Evolutionary conservation across 2,329 filamentous ascomycete species (phyloP), one percentile per base, ranked within the genome.

Genomic region (Colletotrichum sp.): DNA sequence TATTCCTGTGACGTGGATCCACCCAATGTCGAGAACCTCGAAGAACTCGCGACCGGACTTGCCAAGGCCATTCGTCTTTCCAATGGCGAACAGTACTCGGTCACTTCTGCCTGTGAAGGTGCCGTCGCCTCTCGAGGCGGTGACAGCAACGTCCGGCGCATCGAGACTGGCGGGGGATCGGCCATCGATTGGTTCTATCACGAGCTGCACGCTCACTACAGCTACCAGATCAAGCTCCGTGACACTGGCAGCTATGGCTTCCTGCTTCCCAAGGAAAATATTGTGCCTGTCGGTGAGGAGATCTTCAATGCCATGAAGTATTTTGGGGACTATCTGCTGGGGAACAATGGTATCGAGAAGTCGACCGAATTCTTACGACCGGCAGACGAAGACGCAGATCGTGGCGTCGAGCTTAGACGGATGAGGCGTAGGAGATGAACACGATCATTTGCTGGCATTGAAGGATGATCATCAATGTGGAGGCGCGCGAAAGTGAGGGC

Each of bases 131-230:
- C 86, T 8, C 72, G 81, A 79, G 75, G 76, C 75, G 78, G 80
- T 74, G 81, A 86, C 10, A 65, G 80, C 79, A 73, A 73, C 71
- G 78, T 80, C 69, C 81, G 80, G 80, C 49, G 79, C 75, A 91
- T 96, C 77, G 95, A 97, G 82, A 91, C 91, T 1, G 92, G 93
- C 5, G 96, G 96, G 52, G 96, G 96, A 4, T 96, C 95, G 65
- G 95, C 95, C 2, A 92, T 99, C 57, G 97, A 99, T 85, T 99
- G 95, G 92, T 98, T 99, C 85, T 98, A 98, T 83, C 95, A 98
- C 80, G 94, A 98, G 80, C 86, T 99, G 77, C 88, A 90, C 63
- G 95, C 96, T 21, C 93, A 92, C 78, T 98, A 95, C 83, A 95
- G 95, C 75, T 99, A 98, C 83, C 97, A 99, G 88, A 94, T 97